Conservation (phyloP, 805 yeast genomes). For the Candida piceae region DNA sequence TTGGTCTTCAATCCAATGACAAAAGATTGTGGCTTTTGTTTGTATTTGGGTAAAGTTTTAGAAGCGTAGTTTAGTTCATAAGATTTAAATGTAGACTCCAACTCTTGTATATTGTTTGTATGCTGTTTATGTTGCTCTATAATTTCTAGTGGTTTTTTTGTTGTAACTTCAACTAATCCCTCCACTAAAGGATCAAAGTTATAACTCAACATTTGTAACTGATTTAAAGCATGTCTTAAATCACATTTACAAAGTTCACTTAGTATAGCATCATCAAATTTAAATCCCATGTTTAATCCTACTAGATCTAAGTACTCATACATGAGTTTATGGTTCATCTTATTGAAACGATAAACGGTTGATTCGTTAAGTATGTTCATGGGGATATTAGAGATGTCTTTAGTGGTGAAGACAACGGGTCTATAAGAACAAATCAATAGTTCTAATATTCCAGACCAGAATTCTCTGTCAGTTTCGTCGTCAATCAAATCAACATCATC, state of each 20-base stretch:
- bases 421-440: conserved; percentile 39
- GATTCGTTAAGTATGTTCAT: conserved; percentile 26
- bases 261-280: conserved; percentile 18
- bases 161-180: conserved; percentile 12
- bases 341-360: conserved; percentile 19
- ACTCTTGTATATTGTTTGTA: too few relatives aligned
- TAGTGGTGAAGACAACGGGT: conserved; percentile 30
- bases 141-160: background rate
- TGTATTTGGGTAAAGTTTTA: background rate
- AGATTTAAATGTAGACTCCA: background rate
- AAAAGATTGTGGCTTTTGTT: background rate
- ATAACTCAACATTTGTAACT: conserved; percentile 27
- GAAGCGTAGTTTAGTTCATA: background rate
- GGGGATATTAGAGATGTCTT: conserved; percentile 24
- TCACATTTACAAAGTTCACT: conserved; percentile 13
- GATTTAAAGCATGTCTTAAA: conserved; percentile 25
- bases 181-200: conserved; percentile 8
- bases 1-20: conserved; percentile 1
- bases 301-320: conserved; percentile 24
- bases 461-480: conserved; percentile 67
- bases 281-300: conserved; percentile 23
- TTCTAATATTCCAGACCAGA: conserved; percentile 70
- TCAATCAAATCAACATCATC: conserved; percentile 85
- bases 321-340: conserved; percentile 3
- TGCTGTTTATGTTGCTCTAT: background rate